Evolutionary conservation across 345 rosid genomes (phyloP), one percentile per base, ranked within the genome.

Genomic region (Moringa oleifera): DNA sequence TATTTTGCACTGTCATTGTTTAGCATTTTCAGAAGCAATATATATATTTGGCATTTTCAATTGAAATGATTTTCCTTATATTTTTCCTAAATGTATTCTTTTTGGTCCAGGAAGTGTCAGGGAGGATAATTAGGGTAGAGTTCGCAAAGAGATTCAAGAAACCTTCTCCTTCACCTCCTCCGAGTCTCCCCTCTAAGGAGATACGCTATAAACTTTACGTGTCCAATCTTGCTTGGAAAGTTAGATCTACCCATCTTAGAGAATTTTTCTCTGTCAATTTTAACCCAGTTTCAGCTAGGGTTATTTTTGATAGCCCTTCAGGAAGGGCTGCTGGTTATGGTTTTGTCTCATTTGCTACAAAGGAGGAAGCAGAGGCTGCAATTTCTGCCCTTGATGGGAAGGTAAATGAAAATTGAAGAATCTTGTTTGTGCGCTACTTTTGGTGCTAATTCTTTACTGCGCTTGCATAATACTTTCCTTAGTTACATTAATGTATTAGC

Each of bases 141-240:
- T 82, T 86, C 72, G 85, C 99, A 33, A 90, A 60, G 77, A 72
- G 85, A 49, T 80, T 88, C 64, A 86, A 69, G 80, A 90, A 69
- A 69, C 85, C 81, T 53, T 45, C 81, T 20, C 71, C 78, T 11
- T 79, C 75, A 62, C 68, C 52, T 4, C 77, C 82, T 20, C 70
- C 78, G 3, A 67, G 60, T 50, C 67, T 72, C 64, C 73, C 80
- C 28, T 21, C 73, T 21, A 59, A 62, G 25, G 94, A 88, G 73
- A 81, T 95, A 0, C 76, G 61, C 22, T 84, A 90, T 64, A 85
- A 88, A 65, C 84, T 94, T 67, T 90, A 82, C 36, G 79, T 88
- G 19, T 86, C 92, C 2, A 94, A 94, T 74, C 92, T 94, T 46
- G 84, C 90, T 62, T 88, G 99, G 99, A 94, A 90, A 85, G 97